These are phyloP conservation scores for Rhizophora mangle DNA, from an alignment of 345 rosid species.

Conservation along the genomic window DNA sequence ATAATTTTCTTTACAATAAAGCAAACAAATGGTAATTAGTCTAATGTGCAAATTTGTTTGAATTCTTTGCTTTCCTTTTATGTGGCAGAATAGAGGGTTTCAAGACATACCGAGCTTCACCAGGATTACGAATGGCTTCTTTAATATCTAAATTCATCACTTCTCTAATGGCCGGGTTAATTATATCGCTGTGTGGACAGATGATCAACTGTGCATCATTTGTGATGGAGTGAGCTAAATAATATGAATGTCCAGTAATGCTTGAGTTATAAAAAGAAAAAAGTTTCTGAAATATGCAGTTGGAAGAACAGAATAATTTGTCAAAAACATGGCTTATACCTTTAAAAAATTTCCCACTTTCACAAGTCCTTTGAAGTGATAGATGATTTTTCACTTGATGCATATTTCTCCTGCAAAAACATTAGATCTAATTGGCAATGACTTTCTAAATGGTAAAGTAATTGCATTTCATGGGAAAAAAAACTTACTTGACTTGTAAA, in stretches of 20 bases:
- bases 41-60: not conserved
- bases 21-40: not conserved
- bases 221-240: conserved; percentile 76
- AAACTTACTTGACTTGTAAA: conserved; percentile 60
- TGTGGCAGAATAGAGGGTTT: not conserved
- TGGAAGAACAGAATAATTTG: not conserved
- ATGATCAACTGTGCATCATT: conserved; percentile 76
- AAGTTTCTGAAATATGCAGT: too few species aligned
- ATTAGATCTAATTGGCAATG: conserved; percentile 7
- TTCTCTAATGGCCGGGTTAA: conserved; percentile 81
- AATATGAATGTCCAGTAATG: conserved; percentile 73
- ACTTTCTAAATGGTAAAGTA: conserved; percentile 4
- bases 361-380: conserved; percentile 76
- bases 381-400: conserved; percentile 69
- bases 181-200: conserved; percentile 79
- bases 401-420: conserved; percentile 49
- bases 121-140: conserved; percentile 80
- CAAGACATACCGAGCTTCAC: conserved; percentile 85
- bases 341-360: conserved; percentile 86
- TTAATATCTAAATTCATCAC: conserved; percentile 84
- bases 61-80: conserved; percentile 3
- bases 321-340: conserved; percentile 42
- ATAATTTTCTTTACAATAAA: too few species aligned
- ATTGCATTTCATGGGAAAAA: conserved; percentile 3
- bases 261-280: too few species aligned